phyloP scores from a whole-genome alignment of 805 yeast species.

The Metschnikowia similis region DNA sequence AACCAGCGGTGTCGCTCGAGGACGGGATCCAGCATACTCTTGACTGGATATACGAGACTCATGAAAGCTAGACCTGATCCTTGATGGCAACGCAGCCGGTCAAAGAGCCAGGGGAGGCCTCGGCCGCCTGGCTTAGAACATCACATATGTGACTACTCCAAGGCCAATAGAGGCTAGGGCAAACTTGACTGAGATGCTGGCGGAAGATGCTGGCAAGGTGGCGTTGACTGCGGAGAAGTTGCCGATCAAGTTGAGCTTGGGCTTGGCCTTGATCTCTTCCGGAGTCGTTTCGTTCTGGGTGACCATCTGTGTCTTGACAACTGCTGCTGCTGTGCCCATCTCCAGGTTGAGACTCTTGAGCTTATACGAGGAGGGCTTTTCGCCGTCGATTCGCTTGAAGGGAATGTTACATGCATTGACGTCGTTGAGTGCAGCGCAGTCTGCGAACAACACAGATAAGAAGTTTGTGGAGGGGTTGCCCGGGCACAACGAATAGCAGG shows the following conservation, averaged over 20 bases:
- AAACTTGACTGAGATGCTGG: conserved; percentile 1
- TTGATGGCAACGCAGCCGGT: background rate
- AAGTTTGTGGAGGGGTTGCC: conserved; percentile 46
- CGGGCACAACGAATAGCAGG: conserved; percentile 48
- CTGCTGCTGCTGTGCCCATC: conserved; percentile 6
- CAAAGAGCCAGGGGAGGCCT: background rate
- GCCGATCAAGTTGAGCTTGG: conserved; percentile 8
- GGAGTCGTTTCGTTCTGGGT: background rate
- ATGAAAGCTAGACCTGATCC: conserved; percentile 7
- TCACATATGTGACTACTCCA: conserved; percentile 5
- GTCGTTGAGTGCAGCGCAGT: conserved; percentile 44
- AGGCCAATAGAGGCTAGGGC: conserved; percentile 4
- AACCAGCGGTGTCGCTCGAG: conserved; percentile 73
- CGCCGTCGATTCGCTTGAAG: conserved; percentile 41
- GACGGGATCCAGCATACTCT: conserved; percentile 76
- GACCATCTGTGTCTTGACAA: conserved; percentile 10
- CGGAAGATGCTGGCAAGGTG: conserved; percentile 4
- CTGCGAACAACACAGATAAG: conserved; percentile 41
- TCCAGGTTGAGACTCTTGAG: conserved; percentile 6
- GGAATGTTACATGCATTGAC: conserved; percentile 50
- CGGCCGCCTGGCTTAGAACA: background rate
- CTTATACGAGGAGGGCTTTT: conserved; percentile 11
- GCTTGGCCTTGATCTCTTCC: conserved; percentile 3
- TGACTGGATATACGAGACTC: conserved; percentile 81
- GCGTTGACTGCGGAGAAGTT: conserved; percentile 1